phyloP scores from a whole-genome alignment of 306 rosid genomes.

The Nissolia schottii region DNA sequence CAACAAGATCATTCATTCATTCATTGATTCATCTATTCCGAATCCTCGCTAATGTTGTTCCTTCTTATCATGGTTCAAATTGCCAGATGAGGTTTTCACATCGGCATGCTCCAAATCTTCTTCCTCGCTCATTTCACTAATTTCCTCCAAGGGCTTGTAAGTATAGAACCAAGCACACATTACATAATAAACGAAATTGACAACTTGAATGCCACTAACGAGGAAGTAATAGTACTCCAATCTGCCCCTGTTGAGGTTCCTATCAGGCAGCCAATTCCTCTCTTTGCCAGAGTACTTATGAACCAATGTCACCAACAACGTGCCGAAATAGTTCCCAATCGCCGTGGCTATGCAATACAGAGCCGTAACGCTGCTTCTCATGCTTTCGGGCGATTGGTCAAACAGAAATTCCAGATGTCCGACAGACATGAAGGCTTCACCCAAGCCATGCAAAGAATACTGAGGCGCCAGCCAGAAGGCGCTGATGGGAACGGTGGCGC shows the following conservation, averaged over 20 bases:
- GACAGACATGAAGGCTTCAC: conserved; percentile 62
- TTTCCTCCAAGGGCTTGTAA: conserved; percentile 23
- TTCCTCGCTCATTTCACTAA: not conserved
- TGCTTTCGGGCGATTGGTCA: conserved; percentile 76
- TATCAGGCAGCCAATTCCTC: conserved; percentile 67
- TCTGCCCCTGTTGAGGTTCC: conserved; percentile 71
- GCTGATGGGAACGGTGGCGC: conserved; percentile 53
- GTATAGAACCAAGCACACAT: conserved; percentile 30
- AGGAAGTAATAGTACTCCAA: conserved; percentile 59
- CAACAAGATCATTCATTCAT: not conserved
- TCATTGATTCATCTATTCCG: not conserved
- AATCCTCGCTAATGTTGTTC: not conserved
- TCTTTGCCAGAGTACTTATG: conserved; percentile 40
- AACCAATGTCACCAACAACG: conserved; percentile 47
- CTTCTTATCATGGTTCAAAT: not conserved
- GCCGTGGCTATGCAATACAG: conserved; percentile 49
- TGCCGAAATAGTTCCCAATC: conserved; percentile 44
- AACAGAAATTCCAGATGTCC: conserved; percentile 78
- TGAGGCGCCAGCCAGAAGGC: conserved; percentile 45
- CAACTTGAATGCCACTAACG: conserved; percentile 52
- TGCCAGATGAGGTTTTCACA: not conserved
- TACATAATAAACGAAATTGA: conserved; percentile 42
- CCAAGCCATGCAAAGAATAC: conserved; percentile 50
- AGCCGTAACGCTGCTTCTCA: conserved; percentile 66
- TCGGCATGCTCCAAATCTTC: not conserved